A percentile compares a stretch with the other conserved stretches of the same genome.
These are phyloP conservation scores for Ceratocystis huliohia DNA, from an alignment of 2,329 filamentous ascomycete species.

Conservation along the genomic window DNA sequence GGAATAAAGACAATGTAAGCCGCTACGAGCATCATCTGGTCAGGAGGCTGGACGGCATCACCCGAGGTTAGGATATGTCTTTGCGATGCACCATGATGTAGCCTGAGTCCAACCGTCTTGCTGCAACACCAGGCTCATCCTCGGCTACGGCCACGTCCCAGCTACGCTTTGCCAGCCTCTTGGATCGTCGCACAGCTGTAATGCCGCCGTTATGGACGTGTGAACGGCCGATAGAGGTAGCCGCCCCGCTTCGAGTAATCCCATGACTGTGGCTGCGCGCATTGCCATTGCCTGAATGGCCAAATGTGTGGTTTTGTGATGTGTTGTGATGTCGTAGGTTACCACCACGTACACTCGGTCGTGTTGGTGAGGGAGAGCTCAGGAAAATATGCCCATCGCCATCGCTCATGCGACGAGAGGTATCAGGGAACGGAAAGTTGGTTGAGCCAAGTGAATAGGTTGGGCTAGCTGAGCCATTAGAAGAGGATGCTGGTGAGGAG, in stretches of 20 bases:
- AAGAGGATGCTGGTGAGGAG: conserved; percentile 3
- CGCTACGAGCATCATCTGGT: neutral
- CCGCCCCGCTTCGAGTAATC: neutral
- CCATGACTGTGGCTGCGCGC: conserved; percentile 3
- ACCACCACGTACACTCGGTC: conserved; percentile 1
- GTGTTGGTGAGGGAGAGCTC: neutral
- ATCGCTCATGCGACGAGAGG: neutral
- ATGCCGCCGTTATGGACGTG: conserved; percentile 3
- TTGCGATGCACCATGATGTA: conserved; percentile 42
- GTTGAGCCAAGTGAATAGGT: conserved; percentile 16
- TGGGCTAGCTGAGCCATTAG: conserved; percentile 16
- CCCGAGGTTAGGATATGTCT: conserved; percentile 36
- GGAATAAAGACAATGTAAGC: conserved; percentile 12
- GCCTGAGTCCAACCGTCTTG: conserved; percentile 26
- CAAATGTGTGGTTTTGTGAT: neutral
- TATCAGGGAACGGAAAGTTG: neutral
- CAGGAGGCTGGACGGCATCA: neutral
- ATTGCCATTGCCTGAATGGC: neutral
- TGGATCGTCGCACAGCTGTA: conserved; percentile 5
- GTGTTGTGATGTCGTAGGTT: neutral
- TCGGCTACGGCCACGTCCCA: conserved; percentile 12
- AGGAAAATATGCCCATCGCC: neutral
- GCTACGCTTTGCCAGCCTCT: conserved; percentile 11
- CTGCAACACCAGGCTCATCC: conserved; percentile 6
- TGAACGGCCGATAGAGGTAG: neutral